Evolutionary conservation across 2,329 filamentous ascomycete species (phyloP).

Genomic region (Penicillium sp.): DNA sequence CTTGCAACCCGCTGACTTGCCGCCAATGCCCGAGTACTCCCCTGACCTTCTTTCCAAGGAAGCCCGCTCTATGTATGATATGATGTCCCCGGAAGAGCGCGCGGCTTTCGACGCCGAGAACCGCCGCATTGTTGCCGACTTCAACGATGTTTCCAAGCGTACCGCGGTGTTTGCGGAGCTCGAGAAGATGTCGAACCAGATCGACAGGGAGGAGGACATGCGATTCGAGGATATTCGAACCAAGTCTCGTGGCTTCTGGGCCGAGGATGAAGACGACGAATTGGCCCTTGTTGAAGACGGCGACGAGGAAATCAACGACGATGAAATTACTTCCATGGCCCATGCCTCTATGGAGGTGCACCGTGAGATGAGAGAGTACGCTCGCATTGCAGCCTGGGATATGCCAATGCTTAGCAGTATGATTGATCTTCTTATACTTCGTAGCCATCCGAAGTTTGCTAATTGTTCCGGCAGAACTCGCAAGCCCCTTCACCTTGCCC

Average conservation of each 20-base stretch:
- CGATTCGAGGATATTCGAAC: conserved; percentile 20
- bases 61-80: conserved; percentile 40
- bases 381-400: conserved; percentile 87
- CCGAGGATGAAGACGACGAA: conserved; percentile 47
- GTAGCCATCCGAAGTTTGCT: neutral
- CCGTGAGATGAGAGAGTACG: conserved; percentile 84
- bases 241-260: conserved; percentile 41
- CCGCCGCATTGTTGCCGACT: conserved; percentile 36
- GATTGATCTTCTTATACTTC: conserved; percentile 30
- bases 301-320: conserved; percentile 63
- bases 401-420: conserved; percentile 86
- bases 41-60: conserved; percentile 33
- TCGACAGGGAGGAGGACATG: conserved; percentile 31
- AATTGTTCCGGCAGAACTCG: conserved; percentile 61
- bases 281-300: conserved; percentile 50
- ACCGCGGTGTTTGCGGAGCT: conserved; percentile 31
- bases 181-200: conserved; percentile 29
- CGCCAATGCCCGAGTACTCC: conserved; percentile 37
- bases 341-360: conserved; percentile 87
- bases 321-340: conserved; percentile 79
- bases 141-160: conserved; percentile 35
- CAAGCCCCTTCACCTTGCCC: conserved; percentile 77
- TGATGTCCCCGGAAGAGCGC: conserved; percentile 39
- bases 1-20: conserved; percentile 29
- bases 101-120: conserved; percentile 38